Evolutionary conservation across 306 rosid species (phyloP).

Genomic region (Casuarina equisetifolia): DNA sequence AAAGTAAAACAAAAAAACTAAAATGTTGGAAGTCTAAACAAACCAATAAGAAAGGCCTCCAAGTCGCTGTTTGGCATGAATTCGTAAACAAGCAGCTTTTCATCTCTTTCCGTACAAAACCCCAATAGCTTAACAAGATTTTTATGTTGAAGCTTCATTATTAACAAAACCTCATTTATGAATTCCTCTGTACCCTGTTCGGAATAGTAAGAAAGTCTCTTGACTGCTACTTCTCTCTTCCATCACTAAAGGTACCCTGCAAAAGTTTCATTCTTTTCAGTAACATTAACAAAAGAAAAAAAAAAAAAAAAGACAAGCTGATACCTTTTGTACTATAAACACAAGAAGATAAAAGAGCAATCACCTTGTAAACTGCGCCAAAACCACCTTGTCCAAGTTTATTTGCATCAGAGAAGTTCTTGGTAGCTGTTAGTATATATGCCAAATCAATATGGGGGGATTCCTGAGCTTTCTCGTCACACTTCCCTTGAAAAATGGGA

Average conservation of each 20-base stretch:
- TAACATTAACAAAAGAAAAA: background rate
- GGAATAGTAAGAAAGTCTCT: constrained; percentile 60
- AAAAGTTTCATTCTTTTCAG: background rate
- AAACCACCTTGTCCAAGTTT: constrained; percentile 81
- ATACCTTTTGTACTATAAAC: too few species aligned
- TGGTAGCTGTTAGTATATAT: constrained; percentile 53
- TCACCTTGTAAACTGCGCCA: constrained; percentile 77
- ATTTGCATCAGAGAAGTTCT: constrained; percentile 49
- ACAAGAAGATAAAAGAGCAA: too few species aligned
- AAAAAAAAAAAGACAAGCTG: too few species aligned
- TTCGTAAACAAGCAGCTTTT: constrained; percentile 66
- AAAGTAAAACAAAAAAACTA: background rate
- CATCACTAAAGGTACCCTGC: constrained; percentile 45
- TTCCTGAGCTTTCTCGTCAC: constrained; percentile 21
- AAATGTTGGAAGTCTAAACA: background rate
- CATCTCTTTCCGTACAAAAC: constrained; percentile 57
- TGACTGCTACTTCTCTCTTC: constrained; percentile 62
- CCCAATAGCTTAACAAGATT: constrained; percentile 75
- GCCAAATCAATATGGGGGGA: constrained; percentile 44
- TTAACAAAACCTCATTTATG: constrained; percentile 54
- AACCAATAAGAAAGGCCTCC: constrained; percentile 51
- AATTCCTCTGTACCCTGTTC: constrained; percentile 67
- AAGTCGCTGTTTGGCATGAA: constrained; percentile 63
- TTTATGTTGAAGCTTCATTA: constrained; percentile 69
- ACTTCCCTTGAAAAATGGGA: constrained; percentile 5